Evolutionary conservation across 768 basidiomycete genomes (phyloP), one percentile per base, ranked within the genome.

Genomic region (Xerocomellus chrysenteron): DNA sequence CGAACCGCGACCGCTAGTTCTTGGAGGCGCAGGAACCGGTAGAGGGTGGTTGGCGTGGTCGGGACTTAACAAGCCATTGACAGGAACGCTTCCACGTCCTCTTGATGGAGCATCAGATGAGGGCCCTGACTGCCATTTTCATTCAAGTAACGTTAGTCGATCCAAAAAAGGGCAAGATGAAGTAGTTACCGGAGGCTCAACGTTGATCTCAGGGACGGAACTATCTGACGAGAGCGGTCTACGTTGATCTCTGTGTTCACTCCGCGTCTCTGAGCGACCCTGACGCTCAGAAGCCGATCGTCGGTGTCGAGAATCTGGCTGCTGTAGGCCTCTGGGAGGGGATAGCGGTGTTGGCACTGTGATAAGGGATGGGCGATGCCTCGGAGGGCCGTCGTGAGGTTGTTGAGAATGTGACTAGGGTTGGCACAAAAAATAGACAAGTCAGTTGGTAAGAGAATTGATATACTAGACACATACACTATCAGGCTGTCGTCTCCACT

Each of bases 51-150:
- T 37, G 37, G 70, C 70, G 12, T 72, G 70, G 33, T 72, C 70
- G 11, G 70, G 70, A 51, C 70, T 72, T n/a, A 72, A 39, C 26
- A 72, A 41, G 30, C 60, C 64, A 55, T 24, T 57, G 30, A 21
- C 13, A 43, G 63, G 28, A 35, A 52, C 13, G 13, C 50, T 28
- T 32, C 53, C 55, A 32, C 42, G 65, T 12, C 63, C 68, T 21
- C 71, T 62, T 13, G 71, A 73, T 32, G 70, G 70, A 6, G 68
- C 72, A 54, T 72, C 70, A 21, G 70, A 72, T 16, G 72, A 56
- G 21, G 72, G 60, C 52, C 70, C 57, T 44, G 70, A 73, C 70
- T 72, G 11, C 48, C 56, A 14, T 36, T 54, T 53, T 44, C 46
- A 49, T 55, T 19, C 56, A 47, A 33, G 45, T 56, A 50, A 57